Base-by-base conservation (phyloP, 1,139 yeast species). In the Debaryomyces fabryi region DNA sequence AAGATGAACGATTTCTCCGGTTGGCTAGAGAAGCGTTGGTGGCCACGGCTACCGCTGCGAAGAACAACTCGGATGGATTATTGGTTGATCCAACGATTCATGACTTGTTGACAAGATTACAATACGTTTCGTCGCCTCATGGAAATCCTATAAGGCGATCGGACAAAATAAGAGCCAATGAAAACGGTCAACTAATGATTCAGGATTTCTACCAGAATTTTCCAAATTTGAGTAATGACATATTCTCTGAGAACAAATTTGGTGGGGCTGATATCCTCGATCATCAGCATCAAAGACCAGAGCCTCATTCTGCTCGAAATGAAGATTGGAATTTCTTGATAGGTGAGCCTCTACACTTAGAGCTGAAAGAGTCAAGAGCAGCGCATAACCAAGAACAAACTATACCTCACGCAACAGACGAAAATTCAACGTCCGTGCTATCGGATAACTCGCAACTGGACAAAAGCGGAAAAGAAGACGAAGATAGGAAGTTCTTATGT, bases 91-190 rank as follows among this genome's bases (percentile, higher is more conserved):
- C 86, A 4, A 80, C 85, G 0, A 76, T 81, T 21, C 71, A 72
- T 53, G 83, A 79, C 54, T 67, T 81, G 25, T 63, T 81, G 36
- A 69, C 71, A 49, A 59, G 86, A 49, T 64, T 81, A 44, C 83
- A 79, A 54, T 81, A 81, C 55, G 80, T 79, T 10, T 67, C 75
- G 48, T 72, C 83, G 23, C 85, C 86, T 3, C 85, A 81, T 60
- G 76, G 76, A 6, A 76, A 75, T 52, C 81, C 80, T 6, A 75
- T 75, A 23, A 65, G 64, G 36, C 63, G 63, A 35, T 67, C 72
- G 7, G 65, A 67, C 10, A 62, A 63, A 23, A 68, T 75, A n/a
- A 62, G 60, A 20, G 69, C 75, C 39, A 74, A 74, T 54, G 72
- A 67, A 39, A 69, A 66, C 47, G 80, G 81, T 4, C 76, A 73